Conservation (phyloP, 192 early-diverging fungal species). For the Diversispora eburnea region DNA sequence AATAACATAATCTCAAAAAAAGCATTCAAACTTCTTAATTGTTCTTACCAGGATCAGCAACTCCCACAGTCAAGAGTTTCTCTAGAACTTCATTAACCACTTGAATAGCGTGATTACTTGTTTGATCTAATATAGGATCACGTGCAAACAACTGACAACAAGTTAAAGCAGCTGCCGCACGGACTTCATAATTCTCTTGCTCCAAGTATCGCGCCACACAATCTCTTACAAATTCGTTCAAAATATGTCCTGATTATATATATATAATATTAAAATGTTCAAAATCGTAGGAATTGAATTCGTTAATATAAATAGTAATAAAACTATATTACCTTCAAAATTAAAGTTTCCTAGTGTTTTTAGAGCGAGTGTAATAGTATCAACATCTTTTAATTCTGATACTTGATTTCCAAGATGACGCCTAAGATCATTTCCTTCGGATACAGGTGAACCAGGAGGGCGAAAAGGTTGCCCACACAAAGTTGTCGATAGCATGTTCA, state of each 20-base stretch:
- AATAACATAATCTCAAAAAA: no score
- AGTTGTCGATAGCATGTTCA: slow-evolving; percentile 86
- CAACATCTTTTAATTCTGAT: slow-evolving; percentile 63
- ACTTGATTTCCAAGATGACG: slow-evolving; percentile 18
- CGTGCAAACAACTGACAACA: slow-evolving; percentile 77
- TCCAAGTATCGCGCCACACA: slow-evolving; percentile 79
- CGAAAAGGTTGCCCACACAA: slow-evolving; percentile 77
- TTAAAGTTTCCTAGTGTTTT: slow-evolving; percentile 81
- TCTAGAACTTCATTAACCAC: slow-evolving; percentile 86
- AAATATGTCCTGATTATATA: slow-evolving; percentile 51
- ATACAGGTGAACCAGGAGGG: slow-evolving; percentile 65
- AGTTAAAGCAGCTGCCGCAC: slow-evolving; percentile 82
- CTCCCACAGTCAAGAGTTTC: slow-evolving; percentile 81
- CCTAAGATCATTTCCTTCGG: slow-evolving; percentile 32
- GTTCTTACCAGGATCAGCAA: slow-evolving; percentile 61
- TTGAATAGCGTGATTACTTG: slow-evolving; percentile 70
- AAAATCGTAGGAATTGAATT: no score
- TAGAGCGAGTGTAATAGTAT: slow-evolving; percentile 76
- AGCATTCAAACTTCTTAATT: background rate
- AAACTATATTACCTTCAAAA: slow-evolving; percentile 52
- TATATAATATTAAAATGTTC: no score
- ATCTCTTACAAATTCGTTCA: slow-evolving; percentile 89
- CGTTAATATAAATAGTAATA: no score
- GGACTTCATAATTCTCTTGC: slow-evolving; percentile 69
- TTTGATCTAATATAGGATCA: slow-evolving; percentile 80